A percentile compares a stretch with the other conserved stretches of the same genome.
phyloP scores from a whole-genome alignment of 1,284 basidiomycete species.

The Testicularia cyperi region DNA sequence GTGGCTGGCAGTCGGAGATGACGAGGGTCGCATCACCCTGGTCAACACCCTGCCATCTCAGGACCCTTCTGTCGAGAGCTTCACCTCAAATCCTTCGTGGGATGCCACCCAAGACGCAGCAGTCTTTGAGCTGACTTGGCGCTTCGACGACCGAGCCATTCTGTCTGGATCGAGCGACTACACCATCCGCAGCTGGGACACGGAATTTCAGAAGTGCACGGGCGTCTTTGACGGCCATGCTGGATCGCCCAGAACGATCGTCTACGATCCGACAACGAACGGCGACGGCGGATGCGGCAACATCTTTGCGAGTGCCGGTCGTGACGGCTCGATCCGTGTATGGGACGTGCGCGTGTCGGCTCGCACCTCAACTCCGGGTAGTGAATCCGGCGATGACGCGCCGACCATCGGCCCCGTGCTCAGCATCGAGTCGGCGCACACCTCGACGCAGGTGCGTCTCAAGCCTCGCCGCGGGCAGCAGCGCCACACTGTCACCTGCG shows the following conservation, averaged over 20 bases:
- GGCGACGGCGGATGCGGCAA: constrained; percentile 34
- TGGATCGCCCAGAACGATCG: constrained; percentile 49
- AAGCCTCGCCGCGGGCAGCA: constrained; percentile 5
- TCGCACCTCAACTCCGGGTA: neutral
- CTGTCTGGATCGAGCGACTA: constrained; percentile 53
- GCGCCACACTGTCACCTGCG: constrained; percentile 9
- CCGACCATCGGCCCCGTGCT: constrained; percentile 24
- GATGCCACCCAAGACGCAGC: constrained; percentile 18
- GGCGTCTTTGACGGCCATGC: constrained; percentile 32
- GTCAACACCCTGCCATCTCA: constrained; percentile 43
- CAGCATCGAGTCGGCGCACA: constrained; percentile 48
- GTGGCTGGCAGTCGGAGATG: constrained; percentile 56
- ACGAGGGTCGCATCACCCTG: constrained; percentile 53
- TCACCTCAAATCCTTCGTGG: constrained; percentile 14
- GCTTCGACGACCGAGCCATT: constrained; percentile 48
- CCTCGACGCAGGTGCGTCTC: too few species aligned
- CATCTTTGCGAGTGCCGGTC: constrained; percentile 49
- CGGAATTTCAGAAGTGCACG: constrained; percentile 38
- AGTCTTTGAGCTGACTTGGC: constrained; percentile 53
- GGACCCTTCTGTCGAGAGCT: constrained; percentile 8
- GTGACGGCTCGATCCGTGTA: constrained; percentile 54
- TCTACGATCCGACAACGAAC: constrained; percentile 45
- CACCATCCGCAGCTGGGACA: constrained; percentile 50
- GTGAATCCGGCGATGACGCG: neutral
- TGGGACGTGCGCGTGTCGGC: constrained; percentile 45